phyloP scores from a whole-genome alignment of 2,329 filamentous ascomycete genomes.

The Knufia fluminis region DNA sequence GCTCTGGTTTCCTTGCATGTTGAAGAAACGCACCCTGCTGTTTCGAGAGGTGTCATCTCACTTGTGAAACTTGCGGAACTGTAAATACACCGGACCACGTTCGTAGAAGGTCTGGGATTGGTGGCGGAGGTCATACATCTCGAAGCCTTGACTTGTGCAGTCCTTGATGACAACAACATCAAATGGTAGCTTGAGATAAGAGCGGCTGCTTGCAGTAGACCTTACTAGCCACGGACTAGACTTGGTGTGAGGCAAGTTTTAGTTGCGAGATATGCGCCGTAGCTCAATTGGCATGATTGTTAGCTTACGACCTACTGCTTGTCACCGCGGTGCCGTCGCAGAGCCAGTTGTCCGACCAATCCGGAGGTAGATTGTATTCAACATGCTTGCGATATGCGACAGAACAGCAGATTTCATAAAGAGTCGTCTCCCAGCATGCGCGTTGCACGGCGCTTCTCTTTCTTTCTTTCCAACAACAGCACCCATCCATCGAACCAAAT shows the following conservation, averaged over 20 bases:
- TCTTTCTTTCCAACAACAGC: background rate
- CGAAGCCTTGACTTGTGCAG: background rate
- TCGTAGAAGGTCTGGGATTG: background rate
- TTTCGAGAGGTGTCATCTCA: background rate
- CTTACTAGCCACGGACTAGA: background rate
- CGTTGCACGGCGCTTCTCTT: background rate
- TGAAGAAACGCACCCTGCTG: background rate
- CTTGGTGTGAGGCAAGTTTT: background rate
- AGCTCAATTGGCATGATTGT: no score
- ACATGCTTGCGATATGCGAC: background rate
- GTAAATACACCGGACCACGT: background rate
- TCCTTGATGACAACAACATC: background rate
- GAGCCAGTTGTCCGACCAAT: conserved; percentile 6
- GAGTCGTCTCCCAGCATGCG: conserved; percentile 5
- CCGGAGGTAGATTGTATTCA: background rate
- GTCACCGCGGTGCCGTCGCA: conserved; percentile 1
- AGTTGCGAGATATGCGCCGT: no score
- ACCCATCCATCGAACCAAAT: background rate
- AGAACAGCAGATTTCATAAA: background rate
- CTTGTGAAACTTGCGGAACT: background rate
- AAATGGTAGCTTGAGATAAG: conserved; percentile 4
- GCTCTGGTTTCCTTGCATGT: conserved; percentile 1
- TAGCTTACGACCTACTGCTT: no score
- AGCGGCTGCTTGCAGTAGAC: background rate
- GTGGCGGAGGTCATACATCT: background rate